Conservation (phyloP, 805 yeast genomes). For the Wickerhamomyces ciferrii region DNA sequence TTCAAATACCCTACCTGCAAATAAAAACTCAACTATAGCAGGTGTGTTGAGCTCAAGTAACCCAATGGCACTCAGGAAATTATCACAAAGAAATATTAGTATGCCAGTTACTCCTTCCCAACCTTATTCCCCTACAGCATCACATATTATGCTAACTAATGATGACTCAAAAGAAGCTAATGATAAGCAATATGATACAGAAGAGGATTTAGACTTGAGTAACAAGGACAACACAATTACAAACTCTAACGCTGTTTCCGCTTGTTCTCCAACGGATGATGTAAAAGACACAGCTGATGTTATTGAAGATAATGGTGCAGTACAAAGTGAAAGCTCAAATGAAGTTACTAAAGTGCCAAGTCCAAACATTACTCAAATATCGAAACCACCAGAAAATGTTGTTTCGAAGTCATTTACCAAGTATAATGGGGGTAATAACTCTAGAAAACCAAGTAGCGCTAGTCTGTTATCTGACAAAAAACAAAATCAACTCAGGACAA, state of each 20-base stretch:
- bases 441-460: slow-evolving; percentile 13
- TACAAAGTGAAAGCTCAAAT: not conserved
- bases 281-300: not conserved
- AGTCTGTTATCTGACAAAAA: slow-evolving; percentile 4
- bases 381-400: not conserved
- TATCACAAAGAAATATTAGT: slow-evolving; percentile 19
- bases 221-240: not conserved
- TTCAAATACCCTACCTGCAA: slow-evolving; percentile 12
- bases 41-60: slow-evolving; percentile 6
- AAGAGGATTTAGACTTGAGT: slow-evolving; percentile 11
- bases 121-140: slow-evolving; percentile 6
- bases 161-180: slow-evolving; percentile 7
- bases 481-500: slow-evolving; percentile 44
- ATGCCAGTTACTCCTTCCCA: slow-evolving; percentile 17
- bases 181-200: slow-evolving; percentile 8
- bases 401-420: slow-evolving; percentile 9
- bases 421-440: slow-evolving; percentile 10
- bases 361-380: not conserved
- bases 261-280: not conserved
- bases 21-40: slow-evolving; percentile 4
- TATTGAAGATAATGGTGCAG: not conserved
- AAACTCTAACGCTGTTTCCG: not conserved
- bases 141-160: slow-evolving; percentile 4
- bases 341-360: not conserved
- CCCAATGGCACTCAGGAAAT: slow-evolving; percentile 14